A percentile compares a stretch with the other conserved stretches of the same genome.
Evolutionary conservation across 2,329 filamentous ascomycete genomes (phyloP).

Genomic region (Endocalyx cinctus): DNA sequence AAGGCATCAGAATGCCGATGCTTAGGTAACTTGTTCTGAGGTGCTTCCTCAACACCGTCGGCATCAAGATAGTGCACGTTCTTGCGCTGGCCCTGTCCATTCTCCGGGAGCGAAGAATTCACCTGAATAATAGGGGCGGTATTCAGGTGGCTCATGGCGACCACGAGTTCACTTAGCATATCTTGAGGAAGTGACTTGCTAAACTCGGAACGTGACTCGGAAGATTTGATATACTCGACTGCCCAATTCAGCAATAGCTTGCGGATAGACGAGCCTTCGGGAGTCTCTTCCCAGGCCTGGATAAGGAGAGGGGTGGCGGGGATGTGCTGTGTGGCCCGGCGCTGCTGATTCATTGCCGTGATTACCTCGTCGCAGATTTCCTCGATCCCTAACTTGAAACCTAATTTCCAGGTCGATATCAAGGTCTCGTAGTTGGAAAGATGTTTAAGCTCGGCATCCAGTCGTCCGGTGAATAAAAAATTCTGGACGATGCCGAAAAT

Average conservation of each 20-base stretch:
- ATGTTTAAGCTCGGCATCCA: conserved; percentile 19
- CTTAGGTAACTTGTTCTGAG: conserved; percentile 19
- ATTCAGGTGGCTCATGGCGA: conserved; percentile 54
- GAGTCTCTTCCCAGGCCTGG: conserved; percentile 58
- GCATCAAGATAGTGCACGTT: conserved; percentile 47
- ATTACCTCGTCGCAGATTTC: conserved; percentile 54
- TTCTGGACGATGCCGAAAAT: conserved; percentile 53
- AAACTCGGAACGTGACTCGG: conserved; percentile 52
- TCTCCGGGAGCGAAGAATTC: conserved; percentile 9
- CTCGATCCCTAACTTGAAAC: conserved; percentile 45
- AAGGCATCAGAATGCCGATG: conserved; percentile 36
- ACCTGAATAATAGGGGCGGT: conserved; percentile 29
- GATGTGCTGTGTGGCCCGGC: conserved; percentile 48
- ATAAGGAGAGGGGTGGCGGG: conserved; percentile 56
- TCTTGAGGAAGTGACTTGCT: conserved; percentile 58
- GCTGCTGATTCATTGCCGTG: conserved; percentile 53
- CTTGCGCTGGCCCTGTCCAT: conserved; percentile 29
- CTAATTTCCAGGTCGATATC: conserved; percentile 54
- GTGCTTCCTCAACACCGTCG: conserved; percentile 36
- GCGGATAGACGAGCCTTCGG: conserved; percentile 55
- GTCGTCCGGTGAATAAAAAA: conserved; percentile 45
- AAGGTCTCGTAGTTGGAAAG: conserved; percentile 46
- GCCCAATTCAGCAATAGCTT: conserved; percentile 57
- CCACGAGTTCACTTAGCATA: conserved; percentile 57
- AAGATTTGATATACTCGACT: conserved; percentile 58